Conservation (phyloP, 352 stramenopile species). For the Paralagenidium karlingii region DNA sequence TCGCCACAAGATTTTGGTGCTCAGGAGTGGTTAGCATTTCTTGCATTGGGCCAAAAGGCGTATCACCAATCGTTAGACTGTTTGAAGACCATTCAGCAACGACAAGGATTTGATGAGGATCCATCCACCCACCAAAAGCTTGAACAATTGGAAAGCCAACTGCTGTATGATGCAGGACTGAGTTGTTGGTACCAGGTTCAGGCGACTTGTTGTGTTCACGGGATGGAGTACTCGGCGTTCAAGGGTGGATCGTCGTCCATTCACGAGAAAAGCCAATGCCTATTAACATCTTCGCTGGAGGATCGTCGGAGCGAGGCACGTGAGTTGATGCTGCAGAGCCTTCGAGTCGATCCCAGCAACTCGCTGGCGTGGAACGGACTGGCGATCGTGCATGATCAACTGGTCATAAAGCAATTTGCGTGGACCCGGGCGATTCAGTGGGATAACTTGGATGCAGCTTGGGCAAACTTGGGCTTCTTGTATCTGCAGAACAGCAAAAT, state of each 20-base stretch:
- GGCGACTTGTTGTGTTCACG: constrained; percentile 19
- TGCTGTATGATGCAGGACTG: constrained; percentile 55
- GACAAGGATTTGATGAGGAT: constrained; percentile 3
- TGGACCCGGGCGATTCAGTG: constrained; percentile 59
- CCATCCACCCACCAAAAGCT: too few relatives aligned
- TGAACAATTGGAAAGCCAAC: too few relatives aligned
- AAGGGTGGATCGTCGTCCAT: too few relatives aligned
- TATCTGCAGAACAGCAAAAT: constrained; percentile 37
- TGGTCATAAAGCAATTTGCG: constrained; percentile 67
- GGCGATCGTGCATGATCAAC: constrained; percentile 37
- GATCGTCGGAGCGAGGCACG: too few relatives aligned
- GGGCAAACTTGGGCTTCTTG: constrained; percentile 78
- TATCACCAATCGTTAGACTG: constrained; percentile 24
- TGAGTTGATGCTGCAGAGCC: too few relatives aligned
- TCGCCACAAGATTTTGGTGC: constrained; percentile 37
- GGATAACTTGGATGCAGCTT: constrained; percentile 46
- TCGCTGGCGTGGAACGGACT: constrained; percentile 70
- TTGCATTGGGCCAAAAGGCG: constrained; percentile 31
- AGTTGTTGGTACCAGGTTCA: constrained; percentile 70
- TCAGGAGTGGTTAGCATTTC: constrained; percentile 44
- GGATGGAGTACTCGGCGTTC: constrained; percentile 30
- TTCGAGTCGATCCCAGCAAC: constrained; percentile 28
- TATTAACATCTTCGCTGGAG: too few relatives aligned
- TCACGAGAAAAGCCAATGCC: too few relatives aligned
- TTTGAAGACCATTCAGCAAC: constrained; percentile 3